These are phyloP conservation scores for Melocanna baccifera DNA, from an alignment of 176 grass and related monocot species.

Conservation along the genomic window DNA sequence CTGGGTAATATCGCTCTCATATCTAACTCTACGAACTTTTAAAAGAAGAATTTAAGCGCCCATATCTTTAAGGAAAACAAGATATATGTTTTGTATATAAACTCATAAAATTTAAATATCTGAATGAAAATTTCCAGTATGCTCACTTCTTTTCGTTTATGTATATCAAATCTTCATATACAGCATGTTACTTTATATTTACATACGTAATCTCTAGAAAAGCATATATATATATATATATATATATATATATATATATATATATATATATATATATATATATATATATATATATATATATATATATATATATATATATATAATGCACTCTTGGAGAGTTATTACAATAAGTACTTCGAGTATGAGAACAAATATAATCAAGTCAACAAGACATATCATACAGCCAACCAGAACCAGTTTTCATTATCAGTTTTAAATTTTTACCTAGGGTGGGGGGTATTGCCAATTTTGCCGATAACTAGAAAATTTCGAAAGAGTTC, in stretches of 20 bases:
- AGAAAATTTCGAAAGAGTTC: too few relatives aligned
- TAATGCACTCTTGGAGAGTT: neutral
- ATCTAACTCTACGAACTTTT: neutral
- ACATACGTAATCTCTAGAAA: neutral
- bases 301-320: too few relatives aligned
- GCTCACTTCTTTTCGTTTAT: neutral
- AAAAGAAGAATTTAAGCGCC: neutral
- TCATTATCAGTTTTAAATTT: too few relatives aligned
- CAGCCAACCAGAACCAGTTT: conserved; percentile 18
- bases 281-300: too few relatives aligned
- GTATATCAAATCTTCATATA: neutral
- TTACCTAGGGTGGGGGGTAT: too few relatives aligned
- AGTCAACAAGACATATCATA: conserved; percentile 29
- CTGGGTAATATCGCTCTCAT: neutral
- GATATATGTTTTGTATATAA: neutral
- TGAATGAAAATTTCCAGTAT: neutral
- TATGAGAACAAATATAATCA: conserved; percentile 24
- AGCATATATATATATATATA: too few relatives aligned
- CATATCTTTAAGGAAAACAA: neutral
- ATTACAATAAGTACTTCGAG: neutral
- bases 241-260: too few relatives aligned
- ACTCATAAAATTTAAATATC: neutral
- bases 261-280: too few relatives aligned
- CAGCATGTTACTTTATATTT: neutral
- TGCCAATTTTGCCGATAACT: too few relatives aligned